Evolutionary conservation across 2,329 filamentous ascomycete species (phyloP).

Genomic region (Diaporthe destruens): DNA sequence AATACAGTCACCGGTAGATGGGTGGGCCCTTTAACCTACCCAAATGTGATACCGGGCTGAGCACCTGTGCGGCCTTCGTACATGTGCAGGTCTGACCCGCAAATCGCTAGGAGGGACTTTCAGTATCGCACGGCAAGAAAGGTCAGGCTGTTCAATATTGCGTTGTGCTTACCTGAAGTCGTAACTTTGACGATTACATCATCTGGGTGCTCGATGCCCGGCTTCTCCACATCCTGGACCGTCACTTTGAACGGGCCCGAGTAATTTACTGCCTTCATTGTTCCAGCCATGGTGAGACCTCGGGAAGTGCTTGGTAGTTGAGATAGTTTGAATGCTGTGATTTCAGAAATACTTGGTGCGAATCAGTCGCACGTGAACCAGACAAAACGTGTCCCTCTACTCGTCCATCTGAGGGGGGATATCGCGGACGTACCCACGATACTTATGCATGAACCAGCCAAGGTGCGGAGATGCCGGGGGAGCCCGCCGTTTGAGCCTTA

Average conservation of each 20-base stretch:
- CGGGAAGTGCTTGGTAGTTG: no score
- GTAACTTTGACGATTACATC: slow-evolving; percentile 55
- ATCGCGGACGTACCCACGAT: neutral
- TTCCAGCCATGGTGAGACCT: slow-evolving; percentile 21
- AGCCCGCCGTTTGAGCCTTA: neutral
- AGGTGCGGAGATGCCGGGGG: slow-evolving; percentile 32
- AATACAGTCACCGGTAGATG: neutral
- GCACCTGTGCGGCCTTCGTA: slow-evolving; percentile 48
- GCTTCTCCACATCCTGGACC: slow-evolving; percentile 36
- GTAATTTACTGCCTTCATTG: slow-evolving; percentile 35
- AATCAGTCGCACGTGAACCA: no score
- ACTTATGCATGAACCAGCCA: slow-evolving; percentile 31
- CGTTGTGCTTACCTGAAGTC: slow-evolving; percentile 41
- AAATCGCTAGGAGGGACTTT: slow-evolving; percentile 47
- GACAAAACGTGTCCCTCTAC: no score
- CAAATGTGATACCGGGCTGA: slow-evolving; percentile 41
- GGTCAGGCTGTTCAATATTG: neutral
- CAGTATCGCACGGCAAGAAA: neutral
- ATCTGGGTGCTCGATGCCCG: slow-evolving; percentile 35
- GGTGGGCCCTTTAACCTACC: neutral
- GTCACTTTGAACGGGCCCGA: slow-evolving; percentile 34
- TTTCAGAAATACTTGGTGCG: neutral
- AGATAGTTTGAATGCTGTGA: neutral
- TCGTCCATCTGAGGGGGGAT: neutral
- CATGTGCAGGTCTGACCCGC: slow-evolving; percentile 52